Percentiles rank a stretch among this genome's conserved stretches.
These are phyloP conservation scores for Cubamyces lactineus DNA, from an alignment of 768 basidiomycete genomes.

Conservation along the genomic window DNA sequence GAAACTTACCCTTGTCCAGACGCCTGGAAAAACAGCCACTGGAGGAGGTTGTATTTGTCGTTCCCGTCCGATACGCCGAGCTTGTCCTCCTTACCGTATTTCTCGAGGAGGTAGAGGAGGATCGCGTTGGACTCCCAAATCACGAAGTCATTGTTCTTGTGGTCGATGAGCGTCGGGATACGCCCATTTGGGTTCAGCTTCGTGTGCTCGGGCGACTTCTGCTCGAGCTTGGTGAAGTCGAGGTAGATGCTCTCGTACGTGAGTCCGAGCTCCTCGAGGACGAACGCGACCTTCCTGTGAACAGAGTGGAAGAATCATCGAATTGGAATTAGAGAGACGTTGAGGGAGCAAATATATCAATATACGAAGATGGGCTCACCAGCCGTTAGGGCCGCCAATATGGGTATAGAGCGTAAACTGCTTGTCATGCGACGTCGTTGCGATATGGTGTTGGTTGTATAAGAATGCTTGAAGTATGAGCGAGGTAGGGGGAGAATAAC, in stretches of 20 bases:
- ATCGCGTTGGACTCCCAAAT: constrained; percentile 47
- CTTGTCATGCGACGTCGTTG: constrained; percentile 35
- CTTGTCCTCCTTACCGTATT: constrained; percentile 48
- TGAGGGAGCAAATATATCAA: not conserved
- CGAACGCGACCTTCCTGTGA: constrained; percentile 32
- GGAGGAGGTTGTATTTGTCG: constrained; percentile 32
- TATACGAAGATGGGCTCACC: constrained; percentile 16
- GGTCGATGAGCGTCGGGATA: constrained; percentile 42
- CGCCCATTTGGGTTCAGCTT: constrained; percentile 40
- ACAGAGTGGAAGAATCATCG: not conserved
- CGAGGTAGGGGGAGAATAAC: not conserved
- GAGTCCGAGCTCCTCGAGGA: constrained; percentile 33
- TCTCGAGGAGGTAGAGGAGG: constrained; percentile 45
- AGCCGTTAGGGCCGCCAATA: constrained; percentile 30
- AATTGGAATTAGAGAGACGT: too few species aligned
- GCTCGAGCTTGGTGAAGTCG: constrained; percentile 32
- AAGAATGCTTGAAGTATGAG: not conserved
- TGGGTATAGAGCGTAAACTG: constrained; percentile 36
- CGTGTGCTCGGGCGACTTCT: constrained; percentile 29
- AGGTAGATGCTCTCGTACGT: constrained; percentile 34
- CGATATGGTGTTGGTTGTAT: too few species aligned
- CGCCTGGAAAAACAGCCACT: constrained; percentile 50
- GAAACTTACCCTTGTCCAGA: constrained; percentile 32
- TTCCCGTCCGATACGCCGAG: constrained; percentile 22
- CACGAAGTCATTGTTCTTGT: constrained; percentile 36